Base-by-base conservation (phyloP, 1,284 basidiomycete species). In the Veloboletus limbatus region DNA sequence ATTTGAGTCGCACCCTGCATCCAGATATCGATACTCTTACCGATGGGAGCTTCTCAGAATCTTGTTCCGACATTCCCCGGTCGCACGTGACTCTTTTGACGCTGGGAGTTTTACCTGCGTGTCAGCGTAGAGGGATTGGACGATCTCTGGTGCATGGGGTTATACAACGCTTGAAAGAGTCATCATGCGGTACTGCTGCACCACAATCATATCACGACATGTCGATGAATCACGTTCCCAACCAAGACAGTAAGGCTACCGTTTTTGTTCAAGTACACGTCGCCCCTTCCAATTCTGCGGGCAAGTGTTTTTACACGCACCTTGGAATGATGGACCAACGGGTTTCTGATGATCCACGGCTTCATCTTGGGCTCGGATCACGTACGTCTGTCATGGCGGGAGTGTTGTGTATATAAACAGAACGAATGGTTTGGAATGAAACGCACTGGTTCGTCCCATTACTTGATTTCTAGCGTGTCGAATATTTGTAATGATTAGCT, bases 31-130 rank as follows among this genome's bases (percentile, higher is more conserved):
- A 40, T 25, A 24, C 13, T 22, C 47, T 16, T 40, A 16, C 41
- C n/a, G 51, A 43, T 48, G 44, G 22, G 21, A 24, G 39, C 30
- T 26, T 8, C 30, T 37, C 46, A 36, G 52, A 45, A 44, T 45
- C 27, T 17, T 21, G 16, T 30, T 43, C 49, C 55, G 54, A 54
- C 10, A 56, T 57, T 25, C 63, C 69, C 45, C 69, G 64, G 40
- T 61, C 49, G 2, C 51, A 40, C 4, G 36, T 79, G 14, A 75
- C 75, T 50, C 73, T 81, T 56, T 75, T 82, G 46, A 80, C 79
- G 9, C 72, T 81, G 0, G 79, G 79, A n/a, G 77, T 81, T 16
- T 60, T 72, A 14, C 75, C 78, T 6, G 51, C 63, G 0, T 74
- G 71, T 57, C 78, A 68, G 47, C 66, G 76, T 13, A 63, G 53